Conservation (phyloP, 768 basidiomycete genomes). For the Guyanaporus albipodus region DNA sequence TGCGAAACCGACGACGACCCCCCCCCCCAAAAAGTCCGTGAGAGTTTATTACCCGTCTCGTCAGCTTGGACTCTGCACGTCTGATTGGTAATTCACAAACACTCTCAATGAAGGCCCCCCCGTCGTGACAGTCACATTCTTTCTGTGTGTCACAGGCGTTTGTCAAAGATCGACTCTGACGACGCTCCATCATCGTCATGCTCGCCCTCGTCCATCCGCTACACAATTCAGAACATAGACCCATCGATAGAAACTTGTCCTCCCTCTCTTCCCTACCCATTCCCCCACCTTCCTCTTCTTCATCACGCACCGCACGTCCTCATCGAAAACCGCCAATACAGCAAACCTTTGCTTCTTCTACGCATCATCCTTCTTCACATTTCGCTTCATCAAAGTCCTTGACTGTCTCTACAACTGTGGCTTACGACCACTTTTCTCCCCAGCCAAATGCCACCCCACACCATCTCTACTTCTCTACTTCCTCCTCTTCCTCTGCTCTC, state of each 20-base stretch:
- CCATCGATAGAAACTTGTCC: constrained; percentile 26
- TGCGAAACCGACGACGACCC: constrained; percentile 9
- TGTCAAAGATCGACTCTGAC: constrained; percentile 15
- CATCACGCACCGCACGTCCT: constrained; percentile 22
- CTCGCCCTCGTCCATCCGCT: constrained; percentile 48
- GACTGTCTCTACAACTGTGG: constrained; percentile 26
- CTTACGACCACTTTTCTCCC: constrained; percentile 17
- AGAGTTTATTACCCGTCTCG: constrained; percentile 24
- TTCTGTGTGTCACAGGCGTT: constrained; percentile 5
- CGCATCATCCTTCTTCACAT: constrained; percentile 22
- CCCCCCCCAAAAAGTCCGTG: constrained; percentile 23
- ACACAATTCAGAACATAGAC: constrained; percentile 28
- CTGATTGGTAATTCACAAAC: constrained; percentile 9
- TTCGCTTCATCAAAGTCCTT: constrained; percentile 15
- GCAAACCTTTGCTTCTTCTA: constrained; percentile 25
- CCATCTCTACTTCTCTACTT: constrained; percentile 5
- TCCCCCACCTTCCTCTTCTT: constrained; percentile 7
- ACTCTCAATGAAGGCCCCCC: neutral
- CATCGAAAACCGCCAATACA: constrained; percentile 29
- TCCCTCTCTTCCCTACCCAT: constrained; percentile 9
- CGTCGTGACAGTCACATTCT: constrained; percentile 26
- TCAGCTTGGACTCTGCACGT: no score
- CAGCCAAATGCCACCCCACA: constrained; percentile 18
- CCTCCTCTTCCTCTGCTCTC: constrained; percentile 17
- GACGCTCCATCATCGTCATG: constrained; percentile 32